Base-by-base conservation (phyloP, 805 yeast species). In the Wickerhamiella spandovensis region DNA sequence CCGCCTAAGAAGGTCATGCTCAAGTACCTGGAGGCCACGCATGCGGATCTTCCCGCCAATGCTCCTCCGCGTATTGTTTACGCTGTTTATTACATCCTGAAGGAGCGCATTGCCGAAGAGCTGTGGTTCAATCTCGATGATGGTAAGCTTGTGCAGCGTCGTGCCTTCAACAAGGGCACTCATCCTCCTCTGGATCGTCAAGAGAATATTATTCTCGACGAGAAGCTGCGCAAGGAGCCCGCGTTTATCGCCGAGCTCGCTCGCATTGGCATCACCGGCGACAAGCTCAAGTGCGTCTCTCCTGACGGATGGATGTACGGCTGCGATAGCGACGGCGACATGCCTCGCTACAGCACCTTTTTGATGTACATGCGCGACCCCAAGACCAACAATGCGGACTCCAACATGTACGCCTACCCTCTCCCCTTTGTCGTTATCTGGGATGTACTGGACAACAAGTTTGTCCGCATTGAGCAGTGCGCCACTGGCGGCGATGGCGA, bases 181-280 rank as follows among this genome's bases (percentile, higher is more conserved):
- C 74, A 77, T 54, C 90, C 88, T 53, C 92, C 94, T 18, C 63
- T 81, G 51, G 75, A 83, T 59, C 82, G 82, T 42, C 84, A 77
- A 38, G 61, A 58, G 51, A 48, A 51, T 28, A 54, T 49, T 17
- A 24, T 18, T 3, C 17, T 53, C 6, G 58, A 53, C 48, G 45
- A 18, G 21, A 30, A 50, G 41, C 52, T 58, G 54, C 44, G 55
- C 53, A 77, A 83, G 66, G 97, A 92, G 67, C 97, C 97, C n/a
- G 97, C 89, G 70, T 84, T 90, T 51, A 86, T 83, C 50, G 75
- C 80, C 47, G 88, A 90, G 55, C 73, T 92, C 69, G 87, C 84
- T 66, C 96, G 89, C 64, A 96, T 97, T 12, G 88, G 58, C 5
- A 51, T 57, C 20, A 51, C 54, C 18, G 54, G 51, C 21, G 51